Base-by-base conservation (phyloP, 2,329 filamentous ascomycete genomes). In the Clonostachys byssicola region DNA sequence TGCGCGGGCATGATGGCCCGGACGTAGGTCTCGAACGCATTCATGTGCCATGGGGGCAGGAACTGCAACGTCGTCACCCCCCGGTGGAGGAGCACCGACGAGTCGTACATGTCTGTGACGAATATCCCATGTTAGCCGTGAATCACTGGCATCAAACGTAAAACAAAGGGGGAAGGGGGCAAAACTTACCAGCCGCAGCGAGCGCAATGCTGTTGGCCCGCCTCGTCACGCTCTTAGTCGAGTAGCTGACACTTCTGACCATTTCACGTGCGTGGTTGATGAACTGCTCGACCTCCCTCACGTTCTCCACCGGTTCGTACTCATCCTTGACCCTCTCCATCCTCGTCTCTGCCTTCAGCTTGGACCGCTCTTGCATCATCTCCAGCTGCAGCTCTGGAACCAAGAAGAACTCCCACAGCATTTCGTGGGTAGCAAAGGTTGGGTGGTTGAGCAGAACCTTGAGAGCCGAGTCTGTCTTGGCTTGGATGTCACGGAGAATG, bases 381-480 rank as follows among this genome's bases (percentile, higher is more conserved):
- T 90, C 84, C 1, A 89, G 80, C 61, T 96, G 89, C 44, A 99
- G 82, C 56, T 99, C 94, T 2, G 94, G 94, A 12, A 99, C 92
- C 1, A 99, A 78, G 67, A 99, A 96, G 69, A 99, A 99, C 59
- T 99, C 94, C 95, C 94, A 99, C 3, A 99, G 78, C 50, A 97
- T 90, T 70, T 99, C 94, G 60, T 99, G 95, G 1, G 89, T 96
- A 1, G 90, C 81, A 61, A 99, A 96, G 0, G 94, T 97, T 5
- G 92, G 88, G 60, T 99, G 94, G 9, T 81, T 77, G 23, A 99
- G 77, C 52, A 99, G 78, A 16, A 91, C 89, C 54, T 89, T 89
- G 56, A 99, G 71, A 58, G 97, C 96, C 55, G 83, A 86, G 65
- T 99, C 90, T 17, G 96, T 82, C 14, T 87, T 83, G 41, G 90